Base-by-base conservation (phyloP, 2,329 filamentous ascomycete genomes). In the Phoma sp. region DNA sequence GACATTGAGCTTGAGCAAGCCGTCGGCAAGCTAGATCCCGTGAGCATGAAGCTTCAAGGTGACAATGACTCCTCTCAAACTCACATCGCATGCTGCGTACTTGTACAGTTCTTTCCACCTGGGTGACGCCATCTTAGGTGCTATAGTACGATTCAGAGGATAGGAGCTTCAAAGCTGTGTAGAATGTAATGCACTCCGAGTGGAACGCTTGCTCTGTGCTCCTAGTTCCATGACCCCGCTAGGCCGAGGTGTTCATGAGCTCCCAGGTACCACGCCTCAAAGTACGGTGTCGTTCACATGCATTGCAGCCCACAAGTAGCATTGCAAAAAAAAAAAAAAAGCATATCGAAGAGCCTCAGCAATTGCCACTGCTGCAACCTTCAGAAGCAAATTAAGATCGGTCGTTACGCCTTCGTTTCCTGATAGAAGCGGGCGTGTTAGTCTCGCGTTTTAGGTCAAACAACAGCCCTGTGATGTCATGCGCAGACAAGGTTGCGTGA, bases 1-100 rank as follows among this genome's bases (percentile, higher is more conserved):
- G 7, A 87, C 82, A 54, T 87, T 83, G 40, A 92, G 80, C 66
- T 88, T 90, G 49, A 91, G 80, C 2, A 92, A 81, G 5, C 88
- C 88, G 71, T 92, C 89, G 10, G 89, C 90, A 15, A 70, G 61
- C 65, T 69, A 39, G n/a, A 28, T 1, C 7, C 15, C 28, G 11
- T 69, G 48, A 70, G 66, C 47, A 39, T 42, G 15, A 21, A 29
- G 18, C 32, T 3, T 32, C 4, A 4, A 39, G 4, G 18, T 26
- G 6, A 23, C 11, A 10, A 25, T n/a, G 9, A 26, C n/a, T 18
- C 17, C 28, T 14, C 5, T 9, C 2, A 20, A 26, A 55, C 67
- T 40, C 58, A 73, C 71, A 54, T 74, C 71, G 37, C 70, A 73
- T 34, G 70, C 71, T 42, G 71, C 66, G 34, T 74, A 73, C 26